Conservation (phyloP, 2,329 filamentous ascomycete genomes). For the Sphaerulina populicola region DNA sequence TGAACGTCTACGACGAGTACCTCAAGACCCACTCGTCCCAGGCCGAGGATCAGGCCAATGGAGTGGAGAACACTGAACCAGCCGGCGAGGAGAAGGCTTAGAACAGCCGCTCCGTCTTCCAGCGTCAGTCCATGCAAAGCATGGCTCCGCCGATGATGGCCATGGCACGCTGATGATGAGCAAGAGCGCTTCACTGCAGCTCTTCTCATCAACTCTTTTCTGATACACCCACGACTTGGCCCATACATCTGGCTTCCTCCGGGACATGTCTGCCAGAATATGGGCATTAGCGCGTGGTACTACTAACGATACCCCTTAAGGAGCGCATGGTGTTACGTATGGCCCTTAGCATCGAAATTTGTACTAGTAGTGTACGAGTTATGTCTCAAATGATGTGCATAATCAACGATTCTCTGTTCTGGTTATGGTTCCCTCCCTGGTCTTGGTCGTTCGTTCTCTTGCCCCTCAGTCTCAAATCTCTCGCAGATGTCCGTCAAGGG, state of each 20-base stretch:
- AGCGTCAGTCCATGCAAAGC: slow-evolving; percentile 14
- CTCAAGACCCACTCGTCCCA: slow-evolving; percentile 67
- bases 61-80: slow-evolving; percentile 31
- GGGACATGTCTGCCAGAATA: slow-evolving; percentile 2
- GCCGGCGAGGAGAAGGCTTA: slow-evolving; percentile 31
- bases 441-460: too few species aligned
- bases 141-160: slow-evolving; percentile 13
- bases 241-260: not conserved
- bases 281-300: slow-evolving; percentile 9
- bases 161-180: slow-evolving; percentile 16
- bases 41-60: slow-evolving; percentile 26
- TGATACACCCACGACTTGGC: not conserved
- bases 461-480: too few species aligned
- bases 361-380: slow-evolving; percentile 14
- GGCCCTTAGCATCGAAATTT: slow-evolving; percentile 11
- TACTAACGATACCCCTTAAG: slow-evolving; percentile 24
- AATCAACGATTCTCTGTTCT: not conserved
- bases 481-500: too few species aligned
- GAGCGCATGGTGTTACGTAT: slow-evolving; percentile 15
- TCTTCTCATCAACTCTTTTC: slow-evolving; percentile 8
- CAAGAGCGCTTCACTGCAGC: slow-evolving; percentile 13
- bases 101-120: slow-evolving; percentile 16
- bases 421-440: too few species aligned
- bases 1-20: slow-evolving; percentile 97
- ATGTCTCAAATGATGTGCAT: slow-evolving; percentile 9